phyloP scores from a whole-genome alignment of 2,329 filamentous ascomycete genomes.

The Exophiala sp. region DNA sequence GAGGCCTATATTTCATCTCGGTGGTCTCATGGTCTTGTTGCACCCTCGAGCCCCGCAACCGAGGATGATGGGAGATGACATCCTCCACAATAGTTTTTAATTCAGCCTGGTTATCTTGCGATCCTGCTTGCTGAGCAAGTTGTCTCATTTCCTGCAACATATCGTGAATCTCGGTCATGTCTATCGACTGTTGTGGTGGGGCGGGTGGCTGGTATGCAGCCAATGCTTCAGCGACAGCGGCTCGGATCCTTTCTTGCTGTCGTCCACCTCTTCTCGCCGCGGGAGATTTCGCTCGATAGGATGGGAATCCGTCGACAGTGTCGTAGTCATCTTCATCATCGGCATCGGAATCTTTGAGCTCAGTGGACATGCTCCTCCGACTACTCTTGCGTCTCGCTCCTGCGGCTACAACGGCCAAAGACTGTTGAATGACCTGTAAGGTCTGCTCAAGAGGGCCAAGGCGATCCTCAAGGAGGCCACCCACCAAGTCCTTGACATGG shows the following conservation, averaged over 20 bases:
- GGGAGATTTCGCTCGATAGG: constrained; percentile 68
- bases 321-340: constrained; percentile 83
- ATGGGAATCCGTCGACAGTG: constrained; percentile 39
- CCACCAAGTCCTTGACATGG: constrained; percentile 81
- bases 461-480: constrained; percentile 66
- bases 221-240: constrained; percentile 61
- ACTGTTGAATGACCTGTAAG: constrained; percentile 68
- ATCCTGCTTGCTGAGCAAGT: constrained; percentile 24
- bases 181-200: constrained; percentile 30
- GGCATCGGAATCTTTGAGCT: constrained; percentile 73
- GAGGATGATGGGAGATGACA: constrained; percentile 54
- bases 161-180: constrained; percentile 37
- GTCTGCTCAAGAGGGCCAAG: constrained; percentile 75
- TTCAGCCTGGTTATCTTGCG: constrained; percentile 40
- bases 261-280: constrained; percentile 61
- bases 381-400: constrained; percentile 54
- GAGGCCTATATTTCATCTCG: constrained; percentile 47
- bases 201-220: constrained; percentile 37
- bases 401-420: constrained; percentile 54
- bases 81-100: constrained; percentile 60
- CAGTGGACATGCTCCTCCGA: constrained; percentile 63
- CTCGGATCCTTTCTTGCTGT: constrained; percentile 49
- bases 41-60: constrained; percentile 44
- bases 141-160: constrained; percentile 35
- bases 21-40: constrained; percentile 49